Evolutionary conservation across 1,139 yeast genomes (phyloP).

Genomic region (Zygosaccharomyces sapae): DNA sequence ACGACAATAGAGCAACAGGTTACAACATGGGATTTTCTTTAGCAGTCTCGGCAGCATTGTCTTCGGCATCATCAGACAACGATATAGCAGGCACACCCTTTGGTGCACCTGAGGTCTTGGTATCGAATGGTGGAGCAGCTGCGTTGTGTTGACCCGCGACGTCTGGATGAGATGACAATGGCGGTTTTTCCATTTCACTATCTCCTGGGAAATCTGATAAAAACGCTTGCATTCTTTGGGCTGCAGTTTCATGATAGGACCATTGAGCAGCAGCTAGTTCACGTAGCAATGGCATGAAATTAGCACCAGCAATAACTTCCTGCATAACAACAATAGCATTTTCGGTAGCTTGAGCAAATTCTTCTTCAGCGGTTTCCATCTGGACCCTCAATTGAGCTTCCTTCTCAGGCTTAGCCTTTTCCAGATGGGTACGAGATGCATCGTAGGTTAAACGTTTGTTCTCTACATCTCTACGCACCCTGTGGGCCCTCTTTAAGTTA

Average conservation of each 20-base stretch:
- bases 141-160: background rate
- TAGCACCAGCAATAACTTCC: constrained; percentile 70
- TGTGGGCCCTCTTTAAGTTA: constrained; percentile 60
- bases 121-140: background rate
- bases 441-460: constrained; percentile 78
- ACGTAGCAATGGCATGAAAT: constrained; percentile 63
- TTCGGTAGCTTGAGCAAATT: constrained; percentile 85
- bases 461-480: constrained; percentile 72
- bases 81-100: background rate
- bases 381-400: constrained; percentile 71
- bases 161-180: background rate
- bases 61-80: constrained; percentile 10
- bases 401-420: constrained; percentile 66
- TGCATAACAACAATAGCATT: constrained; percentile 84
- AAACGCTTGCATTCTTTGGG: constrained; percentile 63
- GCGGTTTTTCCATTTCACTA: background rate
- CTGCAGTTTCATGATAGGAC: constrained; percentile 75
- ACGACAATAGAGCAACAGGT: background rate
- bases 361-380: constrained; percentile 85
- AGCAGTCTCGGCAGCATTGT: constrained; percentile 7
- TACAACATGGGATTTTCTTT: constrained; percentile 1
- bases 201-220: constrained; percentile 30
- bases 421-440: constrained; percentile 67
- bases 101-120: background rate
- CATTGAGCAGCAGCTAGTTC: constrained; percentile 77